phyloP scores from a whole-genome alignment of 768 basidiomycete species.

The Psilocybe sp. region DNA sequence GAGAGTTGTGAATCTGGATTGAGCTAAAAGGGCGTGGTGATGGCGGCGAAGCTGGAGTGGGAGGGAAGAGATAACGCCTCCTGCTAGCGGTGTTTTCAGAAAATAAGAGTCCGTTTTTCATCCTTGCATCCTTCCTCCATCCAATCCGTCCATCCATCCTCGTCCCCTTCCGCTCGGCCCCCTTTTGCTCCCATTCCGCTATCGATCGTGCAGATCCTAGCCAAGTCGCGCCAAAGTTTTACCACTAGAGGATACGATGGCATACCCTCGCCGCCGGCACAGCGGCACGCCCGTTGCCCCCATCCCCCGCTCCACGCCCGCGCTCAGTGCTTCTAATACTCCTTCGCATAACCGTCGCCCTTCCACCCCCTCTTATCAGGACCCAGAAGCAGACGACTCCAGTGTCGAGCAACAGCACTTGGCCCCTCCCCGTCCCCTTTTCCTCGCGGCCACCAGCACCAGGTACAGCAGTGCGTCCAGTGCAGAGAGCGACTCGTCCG shows the following conservation, averaged over 20 bases:
- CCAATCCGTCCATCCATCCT: neutral
- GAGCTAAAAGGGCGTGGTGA: too few relatives aligned
- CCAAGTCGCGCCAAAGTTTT: neutral
- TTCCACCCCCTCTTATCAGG: too few relatives aligned
- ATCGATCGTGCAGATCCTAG: neutral
- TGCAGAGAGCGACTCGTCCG: constrained; percentile 10
- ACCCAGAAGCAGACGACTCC: neutral
- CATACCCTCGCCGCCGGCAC: constrained; percentile 10
- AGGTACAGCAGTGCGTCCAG: constrained; percentile 7
- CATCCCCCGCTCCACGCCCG: neutral
- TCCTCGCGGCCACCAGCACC: constrained; percentile 14
- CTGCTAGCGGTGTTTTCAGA: too few relatives aligned
- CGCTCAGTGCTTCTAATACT: too few relatives aligned
- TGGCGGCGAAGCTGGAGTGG: too few relatives aligned
- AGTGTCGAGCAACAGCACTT: constrained; percentile 1
- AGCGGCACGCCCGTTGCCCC: constrained; percentile 6
- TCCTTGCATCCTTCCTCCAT: neutral
- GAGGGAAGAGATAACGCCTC: too few relatives aligned
- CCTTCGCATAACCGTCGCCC: too few relatives aligned
- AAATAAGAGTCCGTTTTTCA: too few relatives aligned
- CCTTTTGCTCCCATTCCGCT: neutral
- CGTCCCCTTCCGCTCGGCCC: neutral
- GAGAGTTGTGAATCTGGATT: too few relatives aligned
- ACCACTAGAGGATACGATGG: constrained; percentile 7
- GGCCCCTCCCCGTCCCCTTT: constrained; percentile 24